These are phyloP conservation scores for Sesbania bispinosa DNA, from an alignment of 306 rosid species.

Conservation along the genomic window DNA sequence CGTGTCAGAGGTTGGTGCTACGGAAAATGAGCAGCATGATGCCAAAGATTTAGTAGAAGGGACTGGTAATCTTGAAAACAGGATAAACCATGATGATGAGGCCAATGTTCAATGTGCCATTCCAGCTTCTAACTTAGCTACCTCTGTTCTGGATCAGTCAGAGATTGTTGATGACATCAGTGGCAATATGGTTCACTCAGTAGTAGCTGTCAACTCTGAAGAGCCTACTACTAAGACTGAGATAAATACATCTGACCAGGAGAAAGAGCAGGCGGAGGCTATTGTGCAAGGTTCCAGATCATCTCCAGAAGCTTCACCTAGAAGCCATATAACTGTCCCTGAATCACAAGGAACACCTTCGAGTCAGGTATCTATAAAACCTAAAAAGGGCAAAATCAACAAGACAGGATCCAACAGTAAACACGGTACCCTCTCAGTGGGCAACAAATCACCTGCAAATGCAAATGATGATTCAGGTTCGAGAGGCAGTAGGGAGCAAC, in stretches of 20 bases:
- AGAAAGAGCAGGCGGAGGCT: constrained; percentile 34
- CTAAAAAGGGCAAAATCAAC: constrained; percentile 38
- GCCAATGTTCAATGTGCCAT: constrained; percentile 22
- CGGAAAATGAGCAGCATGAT: constrained; percentile 45
- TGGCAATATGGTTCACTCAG: constrained; percentile 29
- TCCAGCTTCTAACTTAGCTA: constrained; percentile 27
- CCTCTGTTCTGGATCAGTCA: constrained; percentile 31
- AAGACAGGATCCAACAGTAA: constrained; percentile 52
- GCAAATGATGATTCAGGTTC: constrained; percentile 58
- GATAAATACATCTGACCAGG: constrained; percentile 36
- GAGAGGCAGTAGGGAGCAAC: constrained; percentile 51
- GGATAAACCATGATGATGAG: constrained; percentile 25
- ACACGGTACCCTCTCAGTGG: constrained; percentile 40
- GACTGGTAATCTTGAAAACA: constrained; percentile 34
- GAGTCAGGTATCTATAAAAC: constrained; percentile 75
- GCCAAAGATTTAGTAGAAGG: constrained; percentile 48
- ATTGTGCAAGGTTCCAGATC: constrained; percentile 38
- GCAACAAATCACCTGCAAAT: constrained; percentile 61
- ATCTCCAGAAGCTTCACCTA: constrained; percentile 77
- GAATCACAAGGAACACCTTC: constrained; percentile 94
- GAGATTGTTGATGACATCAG: constrained; percentile 34
- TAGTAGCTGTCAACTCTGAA: constrained; percentile 30
- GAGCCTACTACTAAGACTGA: constrained; percentile 36
- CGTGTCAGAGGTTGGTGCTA: constrained; percentile 52
- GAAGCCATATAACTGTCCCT: constrained; percentile 63